phyloP scores from a whole-genome alignment of 495 filamentous ascomycete genomes.

The Thermothielavioides terrestris region DNA sequence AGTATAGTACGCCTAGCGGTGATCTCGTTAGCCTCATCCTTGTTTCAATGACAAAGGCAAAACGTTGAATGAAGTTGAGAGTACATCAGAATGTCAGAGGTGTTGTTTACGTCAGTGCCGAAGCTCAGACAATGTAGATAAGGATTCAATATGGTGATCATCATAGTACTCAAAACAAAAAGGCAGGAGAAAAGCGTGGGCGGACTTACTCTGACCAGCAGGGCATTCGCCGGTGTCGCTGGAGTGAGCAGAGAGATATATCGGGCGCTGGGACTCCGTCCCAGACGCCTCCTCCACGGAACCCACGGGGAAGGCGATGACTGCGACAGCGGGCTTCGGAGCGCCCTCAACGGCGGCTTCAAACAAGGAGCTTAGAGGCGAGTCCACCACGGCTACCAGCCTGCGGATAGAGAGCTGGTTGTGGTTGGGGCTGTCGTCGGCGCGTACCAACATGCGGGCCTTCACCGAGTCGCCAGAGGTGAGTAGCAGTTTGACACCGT shows the following conservation, averaged over 20 bases:
- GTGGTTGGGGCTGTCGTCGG: conserved; percentile 22
- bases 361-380: conserved; percentile 58
- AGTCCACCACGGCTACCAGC: conserved; percentile 58
- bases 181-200: conserved; percentile 10
- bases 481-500: conserved; percentile 42
- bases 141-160: conserved; percentile 86
- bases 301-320: conserved; percentile 59
- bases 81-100: conserved; percentile 83
- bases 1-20: conserved; percentile 66
- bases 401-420: conserved; percentile 26
- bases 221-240: conserved; percentile 88
- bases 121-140: conserved; percentile 99
- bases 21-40: conserved; percentile 38
- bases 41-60: conserved; percentile 9
- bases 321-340: conserved; percentile 61
- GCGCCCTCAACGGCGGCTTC: conserved; percentile 62
- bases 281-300: conserved; percentile 32
- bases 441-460: conserved; percentile 47
- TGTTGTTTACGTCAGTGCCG: conserved; percentile 74
- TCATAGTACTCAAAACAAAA: conserved; percentile 50
- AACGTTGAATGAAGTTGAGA: conserved; percentile 26
- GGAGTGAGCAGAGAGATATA: conserved; percentile 70
- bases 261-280: conserved; percentile 39
- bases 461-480: conserved; percentile 52
- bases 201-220: conserved; percentile 68